phyloP scores from a whole-genome alignment of 192 early-diverging fungal species.

The Rhizophagus prolifer region DNA sequence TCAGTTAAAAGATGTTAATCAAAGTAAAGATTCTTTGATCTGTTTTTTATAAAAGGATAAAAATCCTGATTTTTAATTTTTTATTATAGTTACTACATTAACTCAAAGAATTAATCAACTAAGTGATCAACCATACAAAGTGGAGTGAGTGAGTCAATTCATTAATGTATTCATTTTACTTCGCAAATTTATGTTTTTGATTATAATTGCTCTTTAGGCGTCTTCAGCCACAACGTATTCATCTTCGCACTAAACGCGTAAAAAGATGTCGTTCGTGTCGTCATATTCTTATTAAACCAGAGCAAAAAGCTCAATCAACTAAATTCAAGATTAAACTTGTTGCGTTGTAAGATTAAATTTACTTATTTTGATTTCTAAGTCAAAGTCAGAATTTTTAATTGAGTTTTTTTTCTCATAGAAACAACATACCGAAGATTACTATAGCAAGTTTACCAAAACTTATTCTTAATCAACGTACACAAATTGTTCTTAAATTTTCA shows the following conservation, averaged over 20 bases:
- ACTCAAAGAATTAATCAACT: constrained; percentile 62
- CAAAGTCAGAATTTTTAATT: not conserved
- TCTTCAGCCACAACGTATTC: constrained; percentile 81
- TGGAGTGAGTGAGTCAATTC: constrained; percentile 31
- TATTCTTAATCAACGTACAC: constrained; percentile 41
- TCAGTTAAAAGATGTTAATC: constrained; percentile 42
- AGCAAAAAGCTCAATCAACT: constrained; percentile 84
- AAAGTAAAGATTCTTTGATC: constrained; percentile 32
- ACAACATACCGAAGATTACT: constrained; percentile 79
- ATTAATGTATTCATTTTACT: constrained; percentile 22
- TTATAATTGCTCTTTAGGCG: constrained; percentile 34
- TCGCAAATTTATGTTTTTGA: not conserved
- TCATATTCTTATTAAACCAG: constrained; percentile 89
- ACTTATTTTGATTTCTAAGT: constrained; percentile 1
- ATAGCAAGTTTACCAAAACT: constrained; percentile 48
- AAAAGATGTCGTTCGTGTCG: constrained; percentile 87
- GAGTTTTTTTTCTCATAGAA: constrained; percentile 36
- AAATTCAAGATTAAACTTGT: constrained; percentile 88
- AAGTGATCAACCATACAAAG: constrained; percentile 60
- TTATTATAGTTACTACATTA: constrained; percentile 51
- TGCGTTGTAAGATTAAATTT: constrained; percentile 60
- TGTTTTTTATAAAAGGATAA: constrained; percentile 1
- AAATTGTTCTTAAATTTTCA: constrained; percentile 70
- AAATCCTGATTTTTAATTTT: constrained; percentile 16
- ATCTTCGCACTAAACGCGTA: constrained; percentile 80